phyloP scores from a whole-genome alignment of 441 rosid genomes.

The Raphanus hybrid region DNA sequence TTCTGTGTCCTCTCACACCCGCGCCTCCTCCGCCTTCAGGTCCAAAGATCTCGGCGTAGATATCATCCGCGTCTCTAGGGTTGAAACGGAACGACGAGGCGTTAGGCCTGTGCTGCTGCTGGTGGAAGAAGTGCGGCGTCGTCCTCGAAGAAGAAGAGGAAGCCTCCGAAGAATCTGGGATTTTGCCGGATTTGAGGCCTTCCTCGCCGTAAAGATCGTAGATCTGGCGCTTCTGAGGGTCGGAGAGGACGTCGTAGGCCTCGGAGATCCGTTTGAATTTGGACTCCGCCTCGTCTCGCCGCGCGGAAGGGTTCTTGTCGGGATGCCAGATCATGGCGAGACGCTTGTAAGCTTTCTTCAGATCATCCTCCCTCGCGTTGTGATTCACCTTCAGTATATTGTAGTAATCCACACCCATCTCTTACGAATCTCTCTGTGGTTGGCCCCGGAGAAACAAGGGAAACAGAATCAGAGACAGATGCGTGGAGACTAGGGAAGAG shows the following conservation, averaged over 20 bases:
- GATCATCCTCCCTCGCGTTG: not conserved
- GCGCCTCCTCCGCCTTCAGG: slow-evolving; percentile 51
- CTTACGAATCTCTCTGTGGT: slow-evolving; percentile 9
- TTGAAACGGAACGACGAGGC: slow-evolving; percentile 64
- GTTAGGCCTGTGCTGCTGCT: slow-evolving; percentile 42
- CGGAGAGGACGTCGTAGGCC: slow-evolving; percentile 89
- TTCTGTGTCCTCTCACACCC: slow-evolving; percentile 46
- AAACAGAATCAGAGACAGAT: slow-evolving; percentile 19
- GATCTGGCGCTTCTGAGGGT: slow-evolving; percentile 89
- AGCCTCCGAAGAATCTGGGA: slow-evolving; percentile 55
- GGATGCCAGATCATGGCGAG: slow-evolving; percentile 98
- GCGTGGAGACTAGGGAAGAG: slow-evolving; percentile 39
- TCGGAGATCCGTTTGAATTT: slow-evolving; percentile 93
- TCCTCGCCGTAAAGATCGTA: slow-evolving; percentile 89
- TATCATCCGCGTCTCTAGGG: slow-evolving; percentile 81
- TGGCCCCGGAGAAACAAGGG: slow-evolving; percentile 9
- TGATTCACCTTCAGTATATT: not conserved
- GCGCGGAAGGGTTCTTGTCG: slow-evolving; percentile 75
- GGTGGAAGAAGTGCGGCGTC: slow-evolving; percentile 32
- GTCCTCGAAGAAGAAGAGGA: slow-evolving; percentile 35
- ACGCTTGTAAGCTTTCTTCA: slow-evolving; percentile 75
- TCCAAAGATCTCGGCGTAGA: slow-evolving; percentile 79
- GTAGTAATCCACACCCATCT: slow-evolving; percentile 47
- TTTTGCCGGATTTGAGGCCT: slow-evolving; percentile 72
- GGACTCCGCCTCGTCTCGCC: slow-evolving; percentile 75